Evolutionary conservation across 495 filamentous ascomycete species (phyloP).

Genomic region (Talaromyces trachyspermus): DNA sequence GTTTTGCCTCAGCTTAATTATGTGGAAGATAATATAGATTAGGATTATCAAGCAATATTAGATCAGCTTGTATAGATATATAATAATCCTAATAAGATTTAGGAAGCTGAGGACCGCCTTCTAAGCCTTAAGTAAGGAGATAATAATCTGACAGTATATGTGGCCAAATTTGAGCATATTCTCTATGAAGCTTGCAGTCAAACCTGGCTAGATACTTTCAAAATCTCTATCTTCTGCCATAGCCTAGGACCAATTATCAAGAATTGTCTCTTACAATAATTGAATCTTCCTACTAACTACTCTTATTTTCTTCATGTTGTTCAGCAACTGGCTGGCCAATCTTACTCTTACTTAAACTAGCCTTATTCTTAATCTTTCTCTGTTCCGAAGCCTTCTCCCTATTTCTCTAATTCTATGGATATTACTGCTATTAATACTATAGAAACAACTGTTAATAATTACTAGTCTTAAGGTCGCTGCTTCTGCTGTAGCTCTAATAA

Average conservation of each 20-base stretch:
- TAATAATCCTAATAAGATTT: not conserved
- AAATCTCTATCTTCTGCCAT: not conserved
- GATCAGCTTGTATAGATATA: not conserved
- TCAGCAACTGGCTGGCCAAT: not conserved
- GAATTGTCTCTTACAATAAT: not conserved
- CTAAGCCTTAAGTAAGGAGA: not conserved
- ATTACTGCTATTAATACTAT: too few relatives aligned
- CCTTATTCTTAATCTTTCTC: too few relatives aligned
- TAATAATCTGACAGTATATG: not conserved
- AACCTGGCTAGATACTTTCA: conserved; percentile 1
- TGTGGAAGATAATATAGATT: not conserved
- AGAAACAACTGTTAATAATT: too few relatives aligned
- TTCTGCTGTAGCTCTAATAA: too few relatives aligned
- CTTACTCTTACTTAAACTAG: too few relatives aligned
- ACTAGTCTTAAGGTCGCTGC: too few relatives aligned
- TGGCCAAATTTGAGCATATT: conserved; percentile 7
- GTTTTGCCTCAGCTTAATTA: not conserved
- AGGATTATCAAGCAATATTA: not conserved
- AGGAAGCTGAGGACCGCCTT: conserved; percentile 1
- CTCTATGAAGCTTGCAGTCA: not conserved
- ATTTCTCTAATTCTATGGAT: too few relatives aligned
- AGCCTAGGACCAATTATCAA: not conserved
- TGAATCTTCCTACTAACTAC: not conserved
- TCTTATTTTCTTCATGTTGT: not conserved
- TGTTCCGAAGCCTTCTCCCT: too few relatives aligned